phyloP scores from a whole-genome alignment of 2,329 filamentous ascomycete species.

The Rhynchosporium secalis region DNA sequence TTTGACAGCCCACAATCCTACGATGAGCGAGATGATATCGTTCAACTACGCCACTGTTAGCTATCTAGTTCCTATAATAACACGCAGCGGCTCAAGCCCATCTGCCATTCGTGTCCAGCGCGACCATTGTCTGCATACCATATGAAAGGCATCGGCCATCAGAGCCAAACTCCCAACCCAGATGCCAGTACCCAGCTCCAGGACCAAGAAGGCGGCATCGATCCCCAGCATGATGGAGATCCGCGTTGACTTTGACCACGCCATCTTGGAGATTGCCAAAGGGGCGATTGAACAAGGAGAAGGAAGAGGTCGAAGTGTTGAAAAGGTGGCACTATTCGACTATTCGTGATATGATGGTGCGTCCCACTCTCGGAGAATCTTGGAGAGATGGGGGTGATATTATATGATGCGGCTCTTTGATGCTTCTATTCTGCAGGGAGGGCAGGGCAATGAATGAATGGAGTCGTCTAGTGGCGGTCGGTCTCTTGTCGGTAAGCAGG shows the following conservation, averaged over 20 bases:
- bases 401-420: constrained; percentile 10
- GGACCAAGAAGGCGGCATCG: constrained; percentile 83
- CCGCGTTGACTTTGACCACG: constrained; percentile 86
- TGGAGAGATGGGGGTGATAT: not conserved
- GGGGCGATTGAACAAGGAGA: constrained; percentile 1
- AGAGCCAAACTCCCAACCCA: constrained; percentile 87
- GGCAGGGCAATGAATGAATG: too few species aligned
- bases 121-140: constrained; percentile 57
- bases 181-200: constrained; percentile 86
- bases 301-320: too few species aligned
- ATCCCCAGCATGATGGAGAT: constrained; percentile 93
- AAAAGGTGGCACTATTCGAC: not conserved
- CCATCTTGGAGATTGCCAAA: constrained; percentile 55
- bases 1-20: constrained; percentile 93
- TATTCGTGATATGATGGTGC: not conserved
- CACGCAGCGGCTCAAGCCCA: not conserved
- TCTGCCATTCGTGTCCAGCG: not conserved
- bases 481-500: not conserved
- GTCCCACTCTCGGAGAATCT: constrained; percentile 3
- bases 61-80: not conserved
- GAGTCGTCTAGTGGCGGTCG: not conserved
- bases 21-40: constrained; percentile 90
- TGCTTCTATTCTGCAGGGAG: too few species aligned
- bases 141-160: constrained; percentile 97
- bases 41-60: constrained; percentile 65